Base-by-base conservation (phyloP, 306 rosid species). In the Geum urbanum region DNA sequence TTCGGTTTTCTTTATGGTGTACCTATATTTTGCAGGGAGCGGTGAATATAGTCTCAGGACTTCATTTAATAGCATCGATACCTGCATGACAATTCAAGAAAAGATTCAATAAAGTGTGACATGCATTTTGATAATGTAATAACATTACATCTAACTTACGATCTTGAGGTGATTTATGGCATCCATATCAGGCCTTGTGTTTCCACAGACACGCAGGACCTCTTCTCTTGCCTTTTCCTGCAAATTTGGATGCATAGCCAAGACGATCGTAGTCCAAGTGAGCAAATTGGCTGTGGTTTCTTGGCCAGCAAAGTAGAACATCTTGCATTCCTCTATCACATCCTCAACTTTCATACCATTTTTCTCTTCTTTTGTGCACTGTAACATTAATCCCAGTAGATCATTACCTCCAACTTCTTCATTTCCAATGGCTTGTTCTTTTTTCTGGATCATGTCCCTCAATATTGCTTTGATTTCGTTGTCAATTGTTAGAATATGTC, bases 261-360 rank as follows among this genome's bases (percentile, higher is more conserved):
- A 74, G 5, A 75, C 70, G 8, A 86, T 76, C 61, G 81, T 71
- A 0, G 86, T 77, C 88, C 91, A 83, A 9, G 88, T 77, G 12
- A 81, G 86, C 55, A 76, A 72, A 50, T 44, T 58, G n/a, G 85
- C 66, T 1, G 88, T 83, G 69, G 88, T 78, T 40, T 78, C 88
- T 72, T 83, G 82, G 68, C 88, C 86, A 32, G 91, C 86, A 27
- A 74, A 76, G 86, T 81, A 79, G 76, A 86, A 70, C 62, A 86
- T 49, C 63, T 86, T 86, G 75, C 88, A 86, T 59, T 86, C 91
- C 65, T 79, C 88, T 51, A 84, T 79, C 70, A 84, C 83, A 16
- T 86, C 85, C 8, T 81, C 84, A 4, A 70, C 63, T 35, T 76
- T 81, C 71, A 86, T 15, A 45, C 70, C 41, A 71, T 76, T 73